Evolutionary conservation across 2,329 filamentous ascomycete species (phyloP), one percentile per base, ranked within the genome.

Genomic region (Madurella fahalii): DNA sequence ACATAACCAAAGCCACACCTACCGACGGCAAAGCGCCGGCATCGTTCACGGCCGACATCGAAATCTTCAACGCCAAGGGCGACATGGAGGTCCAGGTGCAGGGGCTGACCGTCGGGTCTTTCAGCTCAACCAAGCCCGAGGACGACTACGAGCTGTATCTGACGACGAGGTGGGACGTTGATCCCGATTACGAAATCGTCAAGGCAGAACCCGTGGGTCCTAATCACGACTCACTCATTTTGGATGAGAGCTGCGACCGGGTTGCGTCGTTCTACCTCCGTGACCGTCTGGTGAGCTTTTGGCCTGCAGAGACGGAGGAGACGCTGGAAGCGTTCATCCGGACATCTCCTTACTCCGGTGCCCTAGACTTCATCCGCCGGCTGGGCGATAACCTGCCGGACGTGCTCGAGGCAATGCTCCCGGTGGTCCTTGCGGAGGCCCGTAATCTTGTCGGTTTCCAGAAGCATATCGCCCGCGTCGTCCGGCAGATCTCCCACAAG

Each of bases 161-260:
- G 4, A 66, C 67, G 30, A 72, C 70, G 0, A 61, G 61, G 4
- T 59, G 69, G 53, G 69, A 73, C n/a, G 20, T 74, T 4, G 74
- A 77, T 45, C 74, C 74, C 0, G 72, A 72, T 12, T 65, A 73
- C 32, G 67, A 70, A 41, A 71, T 77, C 13, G 56, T 71, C 3
- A 47, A 46, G 0, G 45, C 55, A 2, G 48, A 60, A 2, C 11
- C 53, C 13, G 18, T 48, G 4, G 57, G 40, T n/a, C n/a, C n/a
- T 1, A 25, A 51, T 0, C 48, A 48, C 9, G 43, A 17, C 0
- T 50, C 58, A 1, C 56, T 55, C 2, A 57, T 65, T 2, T 59
- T 75, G 0, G 47, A 65, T 4, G 70, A 75, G 59, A 70, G 64
- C 46, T 74, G 69, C 48, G 63, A 68, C 15, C 65, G 69, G 11